phyloP scores from a whole-genome alignment of 768 basidiomycete species.

The Sarcomyxa edulis region DNA sequence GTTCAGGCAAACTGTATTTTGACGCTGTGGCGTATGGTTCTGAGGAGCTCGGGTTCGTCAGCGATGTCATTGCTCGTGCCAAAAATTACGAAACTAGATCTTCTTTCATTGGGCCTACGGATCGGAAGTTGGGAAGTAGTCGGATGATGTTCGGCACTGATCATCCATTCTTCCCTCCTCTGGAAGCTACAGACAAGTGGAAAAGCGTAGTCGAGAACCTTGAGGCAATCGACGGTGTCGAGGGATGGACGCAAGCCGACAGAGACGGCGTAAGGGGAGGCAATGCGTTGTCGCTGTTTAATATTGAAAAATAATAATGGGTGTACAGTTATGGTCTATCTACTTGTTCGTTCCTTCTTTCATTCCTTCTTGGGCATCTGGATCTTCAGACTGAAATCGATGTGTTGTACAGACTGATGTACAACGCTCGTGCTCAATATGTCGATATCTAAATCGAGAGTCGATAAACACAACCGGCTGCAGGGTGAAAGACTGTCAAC shows the following conservation, averaged over 20 bases:
- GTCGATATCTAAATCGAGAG: conserved; percentile 70
- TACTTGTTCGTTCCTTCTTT: conserved; percentile 5
- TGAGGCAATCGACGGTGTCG: conserved; percentile 66
- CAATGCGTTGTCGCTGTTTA: conserved; percentile 73
- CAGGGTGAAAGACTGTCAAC: conserved; percentile 11
- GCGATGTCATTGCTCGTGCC: conserved; percentile 63
- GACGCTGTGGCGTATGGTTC: conserved; percentile 89
- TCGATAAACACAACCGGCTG: neutral
- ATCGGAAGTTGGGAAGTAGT: conserved; percentile 45
- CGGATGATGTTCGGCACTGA: conserved; percentile 82
- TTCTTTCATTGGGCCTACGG: conserved; percentile 21
- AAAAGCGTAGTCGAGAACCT: conserved; percentile 82
- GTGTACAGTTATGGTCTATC: conserved; percentile 6
- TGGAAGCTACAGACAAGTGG: conserved; percentile 67
- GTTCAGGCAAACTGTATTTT: conserved; percentile 67
- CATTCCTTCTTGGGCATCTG: conserved; percentile 57
- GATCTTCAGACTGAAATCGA: conserved; percentile 97
- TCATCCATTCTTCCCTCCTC: conserved; percentile 88
- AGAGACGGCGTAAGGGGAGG: conserved; percentile 62
- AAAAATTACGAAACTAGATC: conserved; percentile 35
- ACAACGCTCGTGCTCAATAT: conserved; percentile 89
- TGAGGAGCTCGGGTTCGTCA: conserved; percentile 78
- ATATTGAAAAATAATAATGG: conserved; percentile 15
- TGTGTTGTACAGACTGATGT: conserved; percentile 88
- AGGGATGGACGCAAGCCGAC: conserved; percentile 54